Conservation (phyloP, 305 asterid species). For the Rubia peregrina region DNA sequence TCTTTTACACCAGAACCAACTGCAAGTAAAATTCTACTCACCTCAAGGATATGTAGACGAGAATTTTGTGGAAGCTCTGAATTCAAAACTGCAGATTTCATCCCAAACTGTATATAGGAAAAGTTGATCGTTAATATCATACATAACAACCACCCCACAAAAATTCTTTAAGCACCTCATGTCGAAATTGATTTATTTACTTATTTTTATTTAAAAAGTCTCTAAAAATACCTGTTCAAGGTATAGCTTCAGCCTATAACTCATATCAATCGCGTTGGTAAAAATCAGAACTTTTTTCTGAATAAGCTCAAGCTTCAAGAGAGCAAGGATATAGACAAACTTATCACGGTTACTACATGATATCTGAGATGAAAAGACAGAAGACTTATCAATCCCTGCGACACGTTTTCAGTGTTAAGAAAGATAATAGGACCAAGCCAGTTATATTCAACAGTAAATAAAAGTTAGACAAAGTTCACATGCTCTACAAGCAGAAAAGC, state of each 20-base stretch:
- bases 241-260: constrained; percentile 56
- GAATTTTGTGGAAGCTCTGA: constrained; percentile 96
- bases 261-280: constrained; percentile 76
- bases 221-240: constrained; percentile 3
- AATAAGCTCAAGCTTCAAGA: constrained; percentile 68
- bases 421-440: not conserved
- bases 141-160: not conserved
- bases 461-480: not conserved
- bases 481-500: not conserved
- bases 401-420: not conserved
- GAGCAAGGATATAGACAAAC: constrained; percentile 73
- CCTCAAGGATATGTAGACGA: constrained; percentile 62
- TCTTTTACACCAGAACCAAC: constrained; percentile 4
- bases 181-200: not conserved
- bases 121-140: constrained; percentile 3
- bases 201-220: not conserved
- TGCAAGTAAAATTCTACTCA: constrained; percentile 4
- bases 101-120: constrained; percentile 63
- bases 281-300: constrained; percentile 84
- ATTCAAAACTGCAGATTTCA: constrained; percentile 86
- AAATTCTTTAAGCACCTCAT: not conserved
- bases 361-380: constrained; percentile 45
- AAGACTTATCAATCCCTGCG: constrained; percentile 13
- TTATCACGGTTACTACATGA: constrained; percentile 71
- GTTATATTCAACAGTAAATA: not conserved